Evolutionary conservation across 2,329 filamentous ascomycete species (phyloP), one percentile per base, ranked within the genome.

Genomic region (Cytospora chrysosperma): DNA sequence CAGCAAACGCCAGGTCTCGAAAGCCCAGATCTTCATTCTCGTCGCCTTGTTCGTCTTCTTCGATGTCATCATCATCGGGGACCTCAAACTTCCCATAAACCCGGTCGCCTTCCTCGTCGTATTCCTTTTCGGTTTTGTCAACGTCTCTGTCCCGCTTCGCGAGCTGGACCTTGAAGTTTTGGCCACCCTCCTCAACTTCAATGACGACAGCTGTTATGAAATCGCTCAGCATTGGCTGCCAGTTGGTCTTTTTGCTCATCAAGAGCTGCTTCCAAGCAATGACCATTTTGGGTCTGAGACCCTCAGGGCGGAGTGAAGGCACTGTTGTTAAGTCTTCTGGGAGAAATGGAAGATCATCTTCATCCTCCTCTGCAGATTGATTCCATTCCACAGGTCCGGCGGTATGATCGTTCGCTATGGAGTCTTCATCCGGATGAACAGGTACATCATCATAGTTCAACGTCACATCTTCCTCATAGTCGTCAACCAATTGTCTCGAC

Each of bases 1-100:
- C 87, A 2, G 73, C 72, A 75, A 90, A 88, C 0, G 74, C 69
- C 32, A 93, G 64, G 8, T 80, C 80, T n/a, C 87, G 82, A 56
- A 83, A 78, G 1, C 89, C 89, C 65, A 88, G 82, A 62, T 89
- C 83, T 12, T 76, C 77, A 0, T 84, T 84, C 13, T 76, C 77
- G 0, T 84, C 84, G 15, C 85, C 82, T 13, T 76, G 77, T 1
- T 84, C n/a, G n/a, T n/a, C 84, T 15, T 76, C 77, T 1, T 84
- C 84, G 15, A 85, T 82, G 87, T 86, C 85, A 8, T 87, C 82
- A 9, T 85, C 78, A 13, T 85, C 84, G 0, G 89, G 88, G 69
- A 87, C 87, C 70, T 96, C 92, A 68, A 96, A 95, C 63, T 88
- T 90, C 66, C 84, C 87, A 69, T 94, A 96, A 12, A 92, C 75